Conservation (phyloP, 2,329 filamentous ascomycete species). For the Fonsecaea nubica region DNA sequence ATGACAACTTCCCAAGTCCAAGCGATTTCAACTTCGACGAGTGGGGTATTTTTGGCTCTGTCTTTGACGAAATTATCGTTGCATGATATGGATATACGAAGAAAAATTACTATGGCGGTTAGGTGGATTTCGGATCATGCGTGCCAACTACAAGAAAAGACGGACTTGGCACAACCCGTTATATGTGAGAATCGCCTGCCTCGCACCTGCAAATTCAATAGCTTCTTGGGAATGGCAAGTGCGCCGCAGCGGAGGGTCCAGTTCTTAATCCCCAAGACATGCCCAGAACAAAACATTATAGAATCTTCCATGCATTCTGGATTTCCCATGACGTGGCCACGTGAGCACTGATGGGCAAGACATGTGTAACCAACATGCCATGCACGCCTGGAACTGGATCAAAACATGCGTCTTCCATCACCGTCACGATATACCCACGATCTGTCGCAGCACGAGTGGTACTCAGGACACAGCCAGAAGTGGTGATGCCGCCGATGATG, state of each 20-base stretch:
- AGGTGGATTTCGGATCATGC: neutral
- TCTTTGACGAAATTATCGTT: too few species aligned
- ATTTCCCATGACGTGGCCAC: slow-evolving; percentile 25
- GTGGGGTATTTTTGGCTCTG: too few species aligned
- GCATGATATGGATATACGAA: neutral
- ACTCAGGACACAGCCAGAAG: slow-evolving; percentile 41
- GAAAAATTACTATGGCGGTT: neutral
- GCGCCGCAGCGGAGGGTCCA: neutral
- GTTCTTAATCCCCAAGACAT: neutral
- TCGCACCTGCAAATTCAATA: neutral
- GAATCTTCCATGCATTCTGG: slow-evolving; percentile 24
- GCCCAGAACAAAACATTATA: neutral
- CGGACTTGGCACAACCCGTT: neutral
- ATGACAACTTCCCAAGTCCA: too few species aligned
- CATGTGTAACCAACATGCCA: slow-evolving; percentile 23
- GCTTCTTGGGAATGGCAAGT: neutral
- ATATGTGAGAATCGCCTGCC: neutral
- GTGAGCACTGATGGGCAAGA: slow-evolving; percentile 26
- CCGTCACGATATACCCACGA: slow-evolving; percentile 42
- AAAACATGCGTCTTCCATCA: slow-evolving; percentile 42
- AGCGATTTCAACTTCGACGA: too few species aligned
- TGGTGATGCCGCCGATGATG: slow-evolving; percentile 34
- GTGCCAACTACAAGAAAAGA: neutral
- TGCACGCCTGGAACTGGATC: slow-evolving; percentile 39
- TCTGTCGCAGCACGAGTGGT: slow-evolving; percentile 41